Percentiles rank a stretch among this genome's conserved stretches.
Conservation (phyloP, 441 rosid genomes). For the Isatis lusitanica region DNA sequence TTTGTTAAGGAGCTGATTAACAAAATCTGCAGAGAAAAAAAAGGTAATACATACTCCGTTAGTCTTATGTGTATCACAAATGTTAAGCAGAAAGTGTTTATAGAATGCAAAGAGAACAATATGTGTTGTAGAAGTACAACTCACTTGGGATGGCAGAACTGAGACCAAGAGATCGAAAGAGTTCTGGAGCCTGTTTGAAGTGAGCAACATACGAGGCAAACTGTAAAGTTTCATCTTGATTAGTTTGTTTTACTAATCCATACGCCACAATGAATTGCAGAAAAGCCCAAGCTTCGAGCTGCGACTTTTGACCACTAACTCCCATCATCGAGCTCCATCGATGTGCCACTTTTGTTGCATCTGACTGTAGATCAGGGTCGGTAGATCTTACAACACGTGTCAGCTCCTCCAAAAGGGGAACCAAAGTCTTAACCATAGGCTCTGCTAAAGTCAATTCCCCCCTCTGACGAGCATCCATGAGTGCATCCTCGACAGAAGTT, state of each 20-base stretch:
- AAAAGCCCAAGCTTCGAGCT: constrained; percentile 24
- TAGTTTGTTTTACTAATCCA: constrained; percentile 4
- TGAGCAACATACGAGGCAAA: constrained; percentile 17
- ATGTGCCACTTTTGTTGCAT: constrained; percentile 21
- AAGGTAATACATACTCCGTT: not conserved
- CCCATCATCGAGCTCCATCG: constrained; percentile 17
- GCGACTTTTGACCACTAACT: not conserved
- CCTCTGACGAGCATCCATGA: constrained; percentile 24
- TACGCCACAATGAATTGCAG: constrained; percentile 31
- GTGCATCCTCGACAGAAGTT: constrained; percentile 38
- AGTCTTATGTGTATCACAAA: constrained; percentile 3
- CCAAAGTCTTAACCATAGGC: constrained; percentile 22
- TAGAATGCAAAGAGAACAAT: not conserved
- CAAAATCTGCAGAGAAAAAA: constrained; percentile 22
- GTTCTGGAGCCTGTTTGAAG: constrained; percentile 34
- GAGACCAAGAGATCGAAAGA: constrained; percentile 32
- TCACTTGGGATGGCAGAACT: constrained; percentile 14
- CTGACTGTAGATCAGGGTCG: not conserved
- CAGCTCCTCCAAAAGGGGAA: constrained; percentile 29
- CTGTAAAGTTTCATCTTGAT: not conserved
- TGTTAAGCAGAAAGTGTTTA: not conserved
- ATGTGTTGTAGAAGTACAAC: constrained; percentile 3
- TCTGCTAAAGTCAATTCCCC: constrained; percentile 34
- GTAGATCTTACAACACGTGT: not conserved
- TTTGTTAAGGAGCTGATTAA: not conserved